A percentile compares a stretch with the other conserved stretches of the same genome.
phyloP scores from a whole-genome alignment of 2,329 filamentous ascomycete genomes.

The Macrophomina pseudophaseolina region DNA sequence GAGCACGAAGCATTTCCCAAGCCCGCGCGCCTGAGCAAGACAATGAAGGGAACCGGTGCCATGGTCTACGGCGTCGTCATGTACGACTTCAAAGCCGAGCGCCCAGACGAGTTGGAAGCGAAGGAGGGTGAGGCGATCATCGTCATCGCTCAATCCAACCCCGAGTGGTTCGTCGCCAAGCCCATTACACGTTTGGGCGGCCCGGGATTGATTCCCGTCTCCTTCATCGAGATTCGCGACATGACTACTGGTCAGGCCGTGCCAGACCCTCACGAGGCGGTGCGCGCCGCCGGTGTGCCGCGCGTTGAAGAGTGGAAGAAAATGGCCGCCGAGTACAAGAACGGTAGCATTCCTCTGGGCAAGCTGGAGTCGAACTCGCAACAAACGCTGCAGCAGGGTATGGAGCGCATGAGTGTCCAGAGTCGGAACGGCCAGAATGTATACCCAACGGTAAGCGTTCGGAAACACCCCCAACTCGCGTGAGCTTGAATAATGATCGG shows the following conservation, averaged over 20 bases:
- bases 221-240: constrained; percentile 94
- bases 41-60: constrained; percentile 64
- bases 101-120: constrained; percentile 94
- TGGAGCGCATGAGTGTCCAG: constrained; percentile 80
- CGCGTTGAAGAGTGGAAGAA: constrained; percentile 99
- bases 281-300: constrained; percentile 86
- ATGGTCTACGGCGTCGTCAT: constrained; percentile 98
- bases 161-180: constrained; percentile 99
- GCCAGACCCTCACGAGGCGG: constrained; percentile 79
- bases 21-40: constrained; percentile 44
- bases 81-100: constrained; percentile 94
- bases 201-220: constrained; percentile 92
- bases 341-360: constrained; percentile 94
- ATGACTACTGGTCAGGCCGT: constrained; percentile 88
- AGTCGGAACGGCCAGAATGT: constrained; percentile 49
- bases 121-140: constrained; percentile 97
- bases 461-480: constrained; percentile 51
- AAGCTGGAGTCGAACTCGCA: constrained; percentile 70
- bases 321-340: constrained; percentile 99
- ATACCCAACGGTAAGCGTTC: constrained; percentile 38
- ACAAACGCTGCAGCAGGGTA: constrained; percentile 60
- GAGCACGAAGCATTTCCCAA: constrained; percentile 29
- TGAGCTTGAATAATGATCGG: constrained; percentile 26
- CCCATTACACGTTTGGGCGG: constrained; percentile 97
- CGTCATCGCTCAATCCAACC: constrained; percentile 96